Conservation (phyloP, 495 filamentous ascomycete species). For the Recurvomyces mirabilis region DNA sequence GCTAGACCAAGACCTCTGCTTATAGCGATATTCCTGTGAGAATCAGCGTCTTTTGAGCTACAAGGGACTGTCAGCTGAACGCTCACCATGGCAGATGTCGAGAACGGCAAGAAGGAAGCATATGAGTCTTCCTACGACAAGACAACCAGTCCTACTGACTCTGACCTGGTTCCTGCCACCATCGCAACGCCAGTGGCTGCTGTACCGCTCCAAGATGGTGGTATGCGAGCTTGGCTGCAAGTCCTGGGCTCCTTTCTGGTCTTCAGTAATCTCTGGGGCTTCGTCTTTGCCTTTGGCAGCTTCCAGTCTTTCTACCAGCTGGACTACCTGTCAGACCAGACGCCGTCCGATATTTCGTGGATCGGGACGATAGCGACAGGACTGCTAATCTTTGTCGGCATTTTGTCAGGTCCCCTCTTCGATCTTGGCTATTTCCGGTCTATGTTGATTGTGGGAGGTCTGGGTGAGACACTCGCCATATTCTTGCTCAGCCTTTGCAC, state of each 20-base stretch:
- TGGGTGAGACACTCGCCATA: slow-evolving; percentile 52
- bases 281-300: slow-evolving; percentile 60
- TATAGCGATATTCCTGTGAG: no score
- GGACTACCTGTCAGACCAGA: slow-evolving; percentile 15
- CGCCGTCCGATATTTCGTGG: slow-evolving; percentile 46
- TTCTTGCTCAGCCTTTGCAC: slow-evolving; percentile 61
- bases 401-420: slow-evolving; percentile 43
- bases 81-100: no score
- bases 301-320: slow-evolving; percentile 67
- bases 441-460: slow-evolving; percentile 43
- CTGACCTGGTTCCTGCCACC: no score
- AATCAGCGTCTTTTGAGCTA: no score
- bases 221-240: slow-evolving; percentile 19
- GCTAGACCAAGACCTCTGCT: no score
- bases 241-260: slow-evolving; percentile 19
- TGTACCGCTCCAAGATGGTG: slow-evolving; percentile 9
- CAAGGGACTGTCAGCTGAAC: no score
- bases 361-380: slow-evolving; percentile 49
- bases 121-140: no score
- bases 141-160: no score
- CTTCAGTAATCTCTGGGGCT: slow-evolving; percentile 46
- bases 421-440: slow-evolving; percentile 53
- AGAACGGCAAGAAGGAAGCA: no score
- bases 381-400: slow-evolving; percentile 41
- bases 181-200: no score